phyloP scores from a whole-genome alignment of 345 rosid genomes.

The Raphanus sativus region DNA sequence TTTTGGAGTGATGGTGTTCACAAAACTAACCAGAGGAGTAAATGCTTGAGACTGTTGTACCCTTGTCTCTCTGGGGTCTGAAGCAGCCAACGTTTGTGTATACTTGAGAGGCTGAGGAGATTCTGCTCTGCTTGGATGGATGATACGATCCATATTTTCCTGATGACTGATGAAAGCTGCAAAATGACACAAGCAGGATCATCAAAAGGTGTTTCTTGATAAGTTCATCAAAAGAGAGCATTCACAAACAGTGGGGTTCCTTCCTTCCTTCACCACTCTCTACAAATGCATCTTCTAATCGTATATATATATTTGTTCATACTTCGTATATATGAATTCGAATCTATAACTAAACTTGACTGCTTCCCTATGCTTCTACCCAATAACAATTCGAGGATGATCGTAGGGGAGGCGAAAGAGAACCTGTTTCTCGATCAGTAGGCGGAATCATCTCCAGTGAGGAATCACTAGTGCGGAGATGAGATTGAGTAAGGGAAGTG shows the following conservation, averaged over 20 bases:
- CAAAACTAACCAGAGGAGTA: conserved; percentile 21
- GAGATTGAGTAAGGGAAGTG: conserved; percentile 31
- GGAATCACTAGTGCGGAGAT: conserved; percentile 24
- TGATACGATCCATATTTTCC: conserved; percentile 20
- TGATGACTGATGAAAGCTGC: conserved; percentile 44
- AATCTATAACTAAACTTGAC: not conserved
- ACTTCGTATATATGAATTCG: conserved; percentile 7
- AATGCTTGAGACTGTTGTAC: conserved; percentile 35
- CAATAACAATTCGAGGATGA: no score
- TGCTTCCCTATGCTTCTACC: no score
- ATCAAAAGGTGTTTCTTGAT: not conserved
- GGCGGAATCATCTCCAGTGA: conserved; percentile 25
- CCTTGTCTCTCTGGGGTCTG: conserved; percentile 22
- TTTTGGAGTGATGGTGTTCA: conserved; percentile 43
- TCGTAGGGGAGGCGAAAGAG: not conserved
- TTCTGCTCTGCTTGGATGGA: conserved; percentile 30
- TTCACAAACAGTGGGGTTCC: not conserved
- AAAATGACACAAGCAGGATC: conserved; percentile 28
- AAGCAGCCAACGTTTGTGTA: conserved; percentile 14
- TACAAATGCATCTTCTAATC: not conserved
- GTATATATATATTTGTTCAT: no score
- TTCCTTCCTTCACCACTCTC: not conserved
- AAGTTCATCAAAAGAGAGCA: no score
- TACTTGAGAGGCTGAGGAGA: not conserved
- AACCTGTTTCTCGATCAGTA: conserved; percentile 41